Evolutionary conservation across 2,329 filamentous ascomycete genomes (phyloP).

Genomic region (Meredithiella fracta): DNA sequence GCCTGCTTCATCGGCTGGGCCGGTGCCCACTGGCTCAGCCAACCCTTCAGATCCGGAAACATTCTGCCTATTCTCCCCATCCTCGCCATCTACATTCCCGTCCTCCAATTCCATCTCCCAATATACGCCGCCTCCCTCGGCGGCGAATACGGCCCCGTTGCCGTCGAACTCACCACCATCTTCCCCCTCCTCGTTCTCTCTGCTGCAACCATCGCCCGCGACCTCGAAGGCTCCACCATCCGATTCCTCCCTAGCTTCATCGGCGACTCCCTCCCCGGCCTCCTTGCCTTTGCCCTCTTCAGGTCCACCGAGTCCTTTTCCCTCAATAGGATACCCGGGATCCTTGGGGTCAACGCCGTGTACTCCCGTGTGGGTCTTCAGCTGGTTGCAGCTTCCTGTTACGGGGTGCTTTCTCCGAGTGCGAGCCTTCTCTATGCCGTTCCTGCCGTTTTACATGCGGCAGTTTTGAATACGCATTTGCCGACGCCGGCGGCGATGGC

Average conservation of each 20-base stretch:
- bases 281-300: conserved; percentile 51
- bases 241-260: conserved; percentile 40
- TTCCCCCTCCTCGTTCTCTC: conserved; percentile 50
- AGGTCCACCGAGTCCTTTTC: conserved; percentile 31
- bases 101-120: conserved; percentile 56
- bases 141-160: conserved; percentile 52
- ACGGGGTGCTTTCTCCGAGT: conserved; percentile 33
- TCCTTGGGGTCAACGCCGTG: conserved; percentile 45
- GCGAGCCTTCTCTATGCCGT: conserved; percentile 44
- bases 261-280: conserved; percentile 46
- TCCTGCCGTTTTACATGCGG: conserved; percentile 57
- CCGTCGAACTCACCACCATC: conserved; percentile 59
- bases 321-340: conserved; percentile 25
- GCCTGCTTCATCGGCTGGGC: conserved; percentile 59
- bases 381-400: conserved; percentile 46
- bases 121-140: conserved; percentile 48
- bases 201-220: conserved; percentile 47
- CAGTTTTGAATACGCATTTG: conserved; percentile 58
- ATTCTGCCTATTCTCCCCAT: conserved; percentile 46
- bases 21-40: conserved; percentile 40
- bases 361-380: conserved; percentile 60
- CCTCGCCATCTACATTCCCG: conserved; percentile 58
- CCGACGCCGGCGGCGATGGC: conserved; percentile 42
- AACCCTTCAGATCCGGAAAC: conserved; percentile 29
- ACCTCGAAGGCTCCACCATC: conserved; percentile 17